phyloP scores from a whole-genome alignment of 2,329 filamentous ascomycete species.

The Penicillium sp. region DNA sequence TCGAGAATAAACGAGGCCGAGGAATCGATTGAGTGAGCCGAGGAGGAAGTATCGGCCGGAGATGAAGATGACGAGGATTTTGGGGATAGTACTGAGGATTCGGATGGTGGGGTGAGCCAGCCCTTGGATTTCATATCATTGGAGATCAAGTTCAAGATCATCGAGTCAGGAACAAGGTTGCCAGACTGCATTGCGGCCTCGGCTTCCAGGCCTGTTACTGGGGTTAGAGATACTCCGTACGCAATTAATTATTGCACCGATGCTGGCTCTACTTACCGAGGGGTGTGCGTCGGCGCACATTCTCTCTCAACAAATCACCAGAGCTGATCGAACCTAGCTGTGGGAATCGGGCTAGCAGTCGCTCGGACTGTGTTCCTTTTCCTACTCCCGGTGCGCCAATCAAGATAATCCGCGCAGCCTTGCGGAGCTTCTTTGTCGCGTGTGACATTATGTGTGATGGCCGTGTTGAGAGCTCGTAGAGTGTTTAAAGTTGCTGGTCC shows the following conservation, averaged over 20 bases:
- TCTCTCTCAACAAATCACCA: constrained; percentile 84
- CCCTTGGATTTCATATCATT: constrained; percentile 81
- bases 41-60: constrained; percentile 17
- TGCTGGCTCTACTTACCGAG: constrained; percentile 59
- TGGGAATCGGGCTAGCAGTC: constrained; percentile 80
- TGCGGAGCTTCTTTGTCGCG: constrained; percentile 58
- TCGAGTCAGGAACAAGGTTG: constrained; percentile 82
- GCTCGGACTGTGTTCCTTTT: constrained; percentile 92
- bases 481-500: neutral
- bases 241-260: neutral
- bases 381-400: constrained; percentile 95
- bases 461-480: neutral
- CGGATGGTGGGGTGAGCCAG: constrained; percentile 64
- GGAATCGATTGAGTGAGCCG: constrained; percentile 59
- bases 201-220: constrained; percentile 73
- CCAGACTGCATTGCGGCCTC: constrained; percentile 85
- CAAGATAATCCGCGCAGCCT: constrained; percentile 88
- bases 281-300: constrained; percentile 84
- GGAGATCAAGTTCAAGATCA: constrained; percentile 89
- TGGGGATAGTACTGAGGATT: neutral
- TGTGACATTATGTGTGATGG: constrained; percentile 27
- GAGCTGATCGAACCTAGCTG: constrained; percentile 90
- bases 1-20: constrained; percentile 90
- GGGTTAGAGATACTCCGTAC: constrained; percentile 4
- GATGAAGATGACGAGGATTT: constrained; percentile 2